A percentile compares a stretch with the other conserved stretches of the same genome.
phyloP scores from a whole-genome alignment of 2,329 filamentous ascomycete genomes.

The Clonostachys sp. region DNA sequence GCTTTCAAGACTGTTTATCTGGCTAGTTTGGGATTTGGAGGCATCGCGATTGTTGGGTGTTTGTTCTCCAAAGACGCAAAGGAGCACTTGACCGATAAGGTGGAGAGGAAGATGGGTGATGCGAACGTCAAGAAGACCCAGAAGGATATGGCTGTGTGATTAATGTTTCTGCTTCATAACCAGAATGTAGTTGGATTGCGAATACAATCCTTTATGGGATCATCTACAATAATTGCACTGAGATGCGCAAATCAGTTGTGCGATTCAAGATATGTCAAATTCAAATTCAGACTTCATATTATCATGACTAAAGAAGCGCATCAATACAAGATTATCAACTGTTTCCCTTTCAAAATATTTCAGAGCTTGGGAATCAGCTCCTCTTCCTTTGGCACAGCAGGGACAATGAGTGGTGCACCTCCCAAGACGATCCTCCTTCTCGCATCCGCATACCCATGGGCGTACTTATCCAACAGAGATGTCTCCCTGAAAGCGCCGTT shows the following conservation, averaged over 20 bases:
- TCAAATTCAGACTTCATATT: too few relatives aligned
- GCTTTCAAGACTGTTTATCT: conserved; percentile 34
- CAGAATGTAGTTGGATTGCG: too few relatives aligned
- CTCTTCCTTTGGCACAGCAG: conserved; percentile 9
- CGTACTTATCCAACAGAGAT: conserved; percentile 51
- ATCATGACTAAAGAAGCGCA: too few relatives aligned
- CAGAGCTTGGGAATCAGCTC: conserved; percentile 9
- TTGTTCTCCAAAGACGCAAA: conserved; percentile 26
- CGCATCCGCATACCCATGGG: conserved; percentile 15
- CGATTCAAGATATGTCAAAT: too few relatives aligned
- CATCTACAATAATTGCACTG: too few relatives aligned
- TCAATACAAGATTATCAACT: too few relatives aligned
- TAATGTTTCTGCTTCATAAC: too few relatives aligned
- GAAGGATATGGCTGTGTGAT: too few relatives aligned
- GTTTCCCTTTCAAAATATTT: too few relatives aligned
- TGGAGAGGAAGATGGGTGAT: conserved; percentile 24
- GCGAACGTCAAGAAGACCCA: not conserved
- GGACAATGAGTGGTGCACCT: conserved; percentile 17
- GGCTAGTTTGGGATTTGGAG: conserved; percentile 28
- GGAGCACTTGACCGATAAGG: conserved; percentile 22
- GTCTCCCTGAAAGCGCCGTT: conserved; percentile 40
- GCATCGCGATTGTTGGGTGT: conserved; percentile 26
- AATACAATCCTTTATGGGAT: too few relatives aligned
- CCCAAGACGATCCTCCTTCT: conserved; percentile 17
- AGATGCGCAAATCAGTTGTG: too few relatives aligned